Conservation (phyloP, 805 yeast genomes). For the Priceomyces fermenticarens region DNA sequence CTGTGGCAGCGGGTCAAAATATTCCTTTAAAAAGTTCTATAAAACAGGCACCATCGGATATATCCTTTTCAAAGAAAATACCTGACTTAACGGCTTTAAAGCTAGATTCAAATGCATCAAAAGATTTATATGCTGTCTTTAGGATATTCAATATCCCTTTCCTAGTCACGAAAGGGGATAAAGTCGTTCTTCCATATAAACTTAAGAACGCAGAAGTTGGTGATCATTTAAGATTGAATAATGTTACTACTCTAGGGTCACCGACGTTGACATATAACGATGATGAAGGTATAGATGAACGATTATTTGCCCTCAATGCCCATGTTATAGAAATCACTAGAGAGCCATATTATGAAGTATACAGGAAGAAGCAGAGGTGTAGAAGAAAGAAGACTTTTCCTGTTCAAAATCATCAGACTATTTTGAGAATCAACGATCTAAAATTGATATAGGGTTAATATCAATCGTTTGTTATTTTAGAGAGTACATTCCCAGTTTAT, state of each 20-base stretch:
- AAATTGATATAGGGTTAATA: conserved; percentile 34
- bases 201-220: conserved; percentile 79
- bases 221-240: conserved; percentile 68
- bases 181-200: conserved; percentile 72
- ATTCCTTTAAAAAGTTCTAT: too few relatives aligned
- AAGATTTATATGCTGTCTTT: conserved; percentile 74
- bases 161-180: conserved; percentile 89
- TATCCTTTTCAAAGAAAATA: not conserved
- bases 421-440: conserved; percentile 72
- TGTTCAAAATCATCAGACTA: conserved; percentile 76
- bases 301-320: conserved; percentile 61
- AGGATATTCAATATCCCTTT: conserved; percentile 81
- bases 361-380: conserved; percentile 67
- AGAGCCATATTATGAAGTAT: conserved; percentile 60
- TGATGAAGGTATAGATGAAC: conserved; percentile 19
- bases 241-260: conserved; percentile 81
- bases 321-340: conserved; percentile 84
- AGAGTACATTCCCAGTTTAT: too few relatives aligned
- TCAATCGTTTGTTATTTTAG: too few relatives aligned
- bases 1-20: too few relatives aligned
- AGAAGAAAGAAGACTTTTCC: conserved; percentile 72
- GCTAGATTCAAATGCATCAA: conserved; percentile 51
- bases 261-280: conserved; percentile 58
- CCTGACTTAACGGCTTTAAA: conserved; percentile 61
- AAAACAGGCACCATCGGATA: too few relatives aligned